Conservation (phyloP, 2,329 filamentous ascomycete species). For the Chalaropsis thielavioides region DNA sequence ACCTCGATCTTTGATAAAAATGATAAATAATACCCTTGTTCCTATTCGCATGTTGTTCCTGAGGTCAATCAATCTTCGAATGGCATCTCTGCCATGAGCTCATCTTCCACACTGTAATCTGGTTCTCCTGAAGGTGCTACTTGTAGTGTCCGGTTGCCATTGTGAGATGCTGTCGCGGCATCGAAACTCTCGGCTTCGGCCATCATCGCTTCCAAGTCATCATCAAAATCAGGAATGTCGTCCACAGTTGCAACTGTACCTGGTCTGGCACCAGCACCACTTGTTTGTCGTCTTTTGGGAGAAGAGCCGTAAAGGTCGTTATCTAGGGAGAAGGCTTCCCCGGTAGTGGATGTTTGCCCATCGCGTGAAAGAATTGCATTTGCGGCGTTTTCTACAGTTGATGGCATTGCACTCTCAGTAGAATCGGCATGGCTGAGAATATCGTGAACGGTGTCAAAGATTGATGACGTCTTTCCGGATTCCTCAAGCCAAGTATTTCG, state of each 20-base stretch:
- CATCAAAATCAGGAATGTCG: slow-evolving; percentile 23
- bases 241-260: slow-evolving; percentile 23
- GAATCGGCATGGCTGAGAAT: slow-evolving; percentile 8
- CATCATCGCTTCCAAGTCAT: slow-evolving; percentile 39
- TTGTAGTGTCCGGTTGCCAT: background rate
- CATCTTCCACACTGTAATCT: slow-evolving; percentile 48
- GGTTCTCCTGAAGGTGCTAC: slow-evolving; percentile 21
- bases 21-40: too few species aligned
- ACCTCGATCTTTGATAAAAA: too few species aligned
- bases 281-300: slow-evolving; percentile 24
- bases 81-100: slow-evolving; percentile 49
- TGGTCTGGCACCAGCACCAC: slow-evolving; percentile 8
- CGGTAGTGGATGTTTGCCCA: background rate
- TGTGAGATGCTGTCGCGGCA: background rate
- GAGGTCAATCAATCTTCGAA: slow-evolving; percentile 12
- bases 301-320: slow-evolving; percentile 44
- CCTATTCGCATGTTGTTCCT: background rate
- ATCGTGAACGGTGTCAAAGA: slow-evolving; percentile 25
- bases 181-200: slow-evolving; percentile 31
- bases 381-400: background rate
- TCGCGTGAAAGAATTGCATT: background rate
- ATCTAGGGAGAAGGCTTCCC: slow-evolving; percentile 20
- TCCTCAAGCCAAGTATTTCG: slow-evolving; percentile 77
- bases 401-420: background rate
- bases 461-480: slow-evolving; percentile 33